A percentile compares a stretch with the other conserved stretches of the same genome.
Evolutionary conservation across 2,329 filamentous ascomycete genomes (phyloP).

Genomic region (Chrysoporthe puriensis): DNA sequence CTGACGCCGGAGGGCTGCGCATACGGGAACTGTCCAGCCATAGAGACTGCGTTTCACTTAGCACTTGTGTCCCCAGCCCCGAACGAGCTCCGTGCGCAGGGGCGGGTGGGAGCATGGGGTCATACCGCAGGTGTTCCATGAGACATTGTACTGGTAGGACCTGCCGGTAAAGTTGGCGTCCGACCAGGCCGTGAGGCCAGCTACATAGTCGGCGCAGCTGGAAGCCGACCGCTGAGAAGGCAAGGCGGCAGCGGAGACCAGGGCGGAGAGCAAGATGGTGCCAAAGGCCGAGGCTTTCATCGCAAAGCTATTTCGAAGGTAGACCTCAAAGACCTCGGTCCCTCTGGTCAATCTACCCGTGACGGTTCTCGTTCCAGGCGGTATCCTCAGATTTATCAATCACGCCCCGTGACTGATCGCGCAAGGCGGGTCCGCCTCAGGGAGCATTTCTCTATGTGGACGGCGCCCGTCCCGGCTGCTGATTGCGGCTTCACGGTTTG

Average conservation of each 20-base stretch:
- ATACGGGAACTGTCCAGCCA: conserved; percentile 24
- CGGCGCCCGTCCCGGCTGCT: not conserved
- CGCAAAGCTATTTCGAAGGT: not conserved
- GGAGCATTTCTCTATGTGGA: not conserved
- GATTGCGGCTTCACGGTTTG: not conserved
- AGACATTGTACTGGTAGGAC: conserved; percentile 22
- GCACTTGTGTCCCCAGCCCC: too few species aligned
- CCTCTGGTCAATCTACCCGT: not conserved
- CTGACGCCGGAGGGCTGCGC: conserved; percentile 14
- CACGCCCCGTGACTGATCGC: not conserved
- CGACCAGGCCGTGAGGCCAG: conserved; percentile 21
- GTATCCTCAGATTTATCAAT: not conserved
- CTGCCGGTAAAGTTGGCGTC: conserved; percentile 25
- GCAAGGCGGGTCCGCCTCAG: not conserved
- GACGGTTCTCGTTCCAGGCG: not conserved
- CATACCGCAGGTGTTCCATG: conserved; percentile 25
- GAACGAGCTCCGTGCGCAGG: not conserved
- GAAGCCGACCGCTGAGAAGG: conserved; percentile 3
- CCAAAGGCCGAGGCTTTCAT: not conserved
- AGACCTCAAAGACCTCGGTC: not conserved
- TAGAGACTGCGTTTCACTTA: conserved; percentile 3
- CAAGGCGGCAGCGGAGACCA: not conserved
- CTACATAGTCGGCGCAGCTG: conserved; percentile 3
- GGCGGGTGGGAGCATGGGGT: too few species aligned
- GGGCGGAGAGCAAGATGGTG: not conserved